Evolutionary conservation across 768 basidiomycete species (phyloP).

Genomic region (Lentinula sp.): DNA sequence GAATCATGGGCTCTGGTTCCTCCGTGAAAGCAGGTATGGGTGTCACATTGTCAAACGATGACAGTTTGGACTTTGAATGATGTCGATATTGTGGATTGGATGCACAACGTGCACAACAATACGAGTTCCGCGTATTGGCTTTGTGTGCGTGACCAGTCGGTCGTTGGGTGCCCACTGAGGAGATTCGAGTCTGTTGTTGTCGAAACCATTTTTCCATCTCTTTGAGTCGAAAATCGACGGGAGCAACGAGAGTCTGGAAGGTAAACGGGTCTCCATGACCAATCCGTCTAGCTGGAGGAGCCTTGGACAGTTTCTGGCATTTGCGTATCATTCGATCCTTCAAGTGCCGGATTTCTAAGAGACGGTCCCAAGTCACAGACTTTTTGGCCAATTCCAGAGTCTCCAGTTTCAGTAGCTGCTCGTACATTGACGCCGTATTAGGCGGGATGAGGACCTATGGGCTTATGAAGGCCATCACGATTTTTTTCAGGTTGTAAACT

Average conservation of each 20-base stretch:
- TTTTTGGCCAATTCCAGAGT: constrained; percentile 51
- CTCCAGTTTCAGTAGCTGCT: constrained; percentile 60
- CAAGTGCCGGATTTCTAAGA: constrained; percentile 68
- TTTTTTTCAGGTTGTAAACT: not conserved
- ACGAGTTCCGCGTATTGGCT: not conserved
- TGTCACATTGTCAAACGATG: not conserved
- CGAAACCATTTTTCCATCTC: constrained; percentile 79
- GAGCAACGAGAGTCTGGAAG: constrained; percentile 65
- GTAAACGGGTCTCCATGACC: constrained; percentile 32
- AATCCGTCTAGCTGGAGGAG: constrained; percentile 30
- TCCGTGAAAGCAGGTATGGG: not conserved
- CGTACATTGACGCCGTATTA: constrained; percentile 58
- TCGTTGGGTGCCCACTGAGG: not conserved
- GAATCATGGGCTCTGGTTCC: constrained; percentile 5
- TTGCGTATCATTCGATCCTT: constrained; percentile 83
- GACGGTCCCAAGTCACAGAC: constrained; percentile 57
- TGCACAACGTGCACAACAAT: not conserved
- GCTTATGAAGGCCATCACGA: constrained; percentile 3
- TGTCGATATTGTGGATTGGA: not conserved
- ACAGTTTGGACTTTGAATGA: not conserved
- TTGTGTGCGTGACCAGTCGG: not conserved
- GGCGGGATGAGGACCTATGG: constrained; percentile 63
- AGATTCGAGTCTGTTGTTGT: constrained; percentile 15
- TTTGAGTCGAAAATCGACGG: constrained; percentile 66
- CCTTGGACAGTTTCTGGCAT: constrained; percentile 57